phyloP scores from a whole-genome alignment of 1,284 basidiomycete genomes.

The Cronartium ribicola region DNA sequence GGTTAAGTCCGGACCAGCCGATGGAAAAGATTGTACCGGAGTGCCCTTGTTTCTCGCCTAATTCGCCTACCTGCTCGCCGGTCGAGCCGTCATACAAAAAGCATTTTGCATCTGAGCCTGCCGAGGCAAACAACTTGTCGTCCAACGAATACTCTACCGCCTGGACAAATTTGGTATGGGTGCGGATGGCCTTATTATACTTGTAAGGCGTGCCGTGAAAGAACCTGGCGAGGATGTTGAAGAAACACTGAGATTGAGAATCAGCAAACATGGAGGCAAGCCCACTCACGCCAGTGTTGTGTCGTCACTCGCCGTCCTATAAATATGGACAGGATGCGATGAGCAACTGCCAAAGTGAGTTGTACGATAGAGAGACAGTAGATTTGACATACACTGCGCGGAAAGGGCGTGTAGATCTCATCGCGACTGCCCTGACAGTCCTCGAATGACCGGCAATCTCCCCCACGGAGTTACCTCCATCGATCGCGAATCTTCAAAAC shows the following conservation, averaged over 20 bases:
- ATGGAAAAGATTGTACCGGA: constrained; percentile 53
- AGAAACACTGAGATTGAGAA: neutral
- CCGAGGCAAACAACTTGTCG: constrained; percentile 79
- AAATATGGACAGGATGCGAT: neutral
- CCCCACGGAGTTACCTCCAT: constrained; percentile 77
- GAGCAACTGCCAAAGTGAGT: neutral
- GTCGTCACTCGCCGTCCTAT: constrained; percentile 64
- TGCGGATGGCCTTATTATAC: constrained; percentile 71
- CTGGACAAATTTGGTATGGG: constrained; percentile 90
- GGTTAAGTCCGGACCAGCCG: constrained; percentile 60
- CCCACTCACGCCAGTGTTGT: constrained; percentile 64
- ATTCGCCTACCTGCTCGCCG: constrained; percentile 70
- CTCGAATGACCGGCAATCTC: constrained; percentile 91
- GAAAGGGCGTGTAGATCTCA: constrained; percentile 84
- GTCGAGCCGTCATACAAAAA: constrained; percentile 89
- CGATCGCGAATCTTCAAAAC: constrained; percentile 75
- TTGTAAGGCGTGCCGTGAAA: constrained; percentile 74
- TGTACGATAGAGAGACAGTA: neutral
- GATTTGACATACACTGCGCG: constrained; percentile 61
- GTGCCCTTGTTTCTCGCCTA: constrained; percentile 67
- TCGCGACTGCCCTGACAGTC: constrained; percentile 86
- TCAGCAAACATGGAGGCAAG: neutral
- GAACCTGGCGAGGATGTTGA: constrained; percentile 5
- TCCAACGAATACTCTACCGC: constrained; percentile 78
- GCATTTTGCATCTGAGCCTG: constrained; percentile 81